Evolutionary conservation across 2,329 filamentous ascomycete species (phyloP).

Genomic region (Dactylellina sp.): DNA sequence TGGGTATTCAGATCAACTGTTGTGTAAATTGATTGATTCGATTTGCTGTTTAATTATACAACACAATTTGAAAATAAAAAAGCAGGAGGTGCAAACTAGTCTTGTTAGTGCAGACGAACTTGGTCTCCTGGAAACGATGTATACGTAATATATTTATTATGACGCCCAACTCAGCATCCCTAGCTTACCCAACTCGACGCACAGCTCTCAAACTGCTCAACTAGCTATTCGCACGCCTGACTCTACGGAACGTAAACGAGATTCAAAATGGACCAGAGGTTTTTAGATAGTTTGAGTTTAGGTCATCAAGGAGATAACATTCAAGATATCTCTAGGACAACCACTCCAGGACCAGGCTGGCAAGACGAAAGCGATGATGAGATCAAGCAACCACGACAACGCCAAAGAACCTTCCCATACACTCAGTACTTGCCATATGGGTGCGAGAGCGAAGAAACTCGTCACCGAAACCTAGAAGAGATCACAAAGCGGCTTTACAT

Average conservation of each 20-base stretch:
- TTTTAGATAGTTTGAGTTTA: conserved; percentile 43
- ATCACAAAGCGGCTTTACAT: conserved; percentile 96
- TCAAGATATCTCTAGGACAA: conserved; percentile 61
- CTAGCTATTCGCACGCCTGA: background rate
- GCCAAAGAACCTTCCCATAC: conserved; percentile 91
- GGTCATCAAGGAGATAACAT: conserved; percentile 21
- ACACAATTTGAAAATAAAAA: too few relatives aligned
- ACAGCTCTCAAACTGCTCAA: background rate
- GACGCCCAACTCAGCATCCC: too few relatives aligned
- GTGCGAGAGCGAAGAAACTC: conserved; percentile 81
- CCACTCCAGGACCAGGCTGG: conserved; percentile 67
- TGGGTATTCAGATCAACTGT: too few relatives aligned
- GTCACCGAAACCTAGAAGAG: conserved; percentile 82
- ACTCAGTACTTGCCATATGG: conserved; percentile 88
- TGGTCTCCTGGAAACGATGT: too few relatives aligned
- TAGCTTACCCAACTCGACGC: too few relatives aligned
- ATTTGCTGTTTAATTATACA: too few relatives aligned
- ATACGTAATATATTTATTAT: too few relatives aligned
- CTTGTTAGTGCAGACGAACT: too few relatives aligned
- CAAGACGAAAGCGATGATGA: conserved; percentile 65
- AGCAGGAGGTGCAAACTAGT: too few relatives aligned
- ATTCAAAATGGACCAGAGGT: conserved; percentile 41
- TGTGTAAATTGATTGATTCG: too few relatives aligned
- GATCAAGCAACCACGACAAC: conserved; percentile 74
- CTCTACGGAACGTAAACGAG: background rate